Conservation (phyloP, 1,139 yeast genomes). For the Suhomyces ambrosiae region DNA sequence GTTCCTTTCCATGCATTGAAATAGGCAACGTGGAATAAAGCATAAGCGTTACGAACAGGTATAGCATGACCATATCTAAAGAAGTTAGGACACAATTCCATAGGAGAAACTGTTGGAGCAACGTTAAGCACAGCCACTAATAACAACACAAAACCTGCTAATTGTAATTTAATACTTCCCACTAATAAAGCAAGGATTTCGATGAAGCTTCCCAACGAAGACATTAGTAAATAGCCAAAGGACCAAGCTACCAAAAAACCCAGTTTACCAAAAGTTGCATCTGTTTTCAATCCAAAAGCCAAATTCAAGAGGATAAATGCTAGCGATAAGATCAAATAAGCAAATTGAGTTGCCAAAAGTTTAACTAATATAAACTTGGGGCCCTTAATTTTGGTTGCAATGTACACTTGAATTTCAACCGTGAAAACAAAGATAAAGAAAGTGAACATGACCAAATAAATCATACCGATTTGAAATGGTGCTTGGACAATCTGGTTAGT, state of each 20-base stretch:
- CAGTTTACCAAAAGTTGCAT: constrained; percentile 41
- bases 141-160: constrained; percentile 51
- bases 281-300: constrained; percentile 44
- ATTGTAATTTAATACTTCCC: constrained; percentile 39
- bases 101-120: constrained; percentile 51
- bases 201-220: constrained; percentile 54
- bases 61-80: constrained; percentile 55
- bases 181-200: constrained; percentile 45
- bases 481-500: constrained; percentile 29
- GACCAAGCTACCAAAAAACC: constrained; percentile 56
- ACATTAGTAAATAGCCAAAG: constrained; percentile 45
- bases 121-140: constrained; percentile 47
- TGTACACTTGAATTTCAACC: constrained; percentile 28
- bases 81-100: constrained; percentile 46
- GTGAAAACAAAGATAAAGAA: constrained; percentile 36
- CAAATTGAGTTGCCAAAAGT: constrained; percentile 41
- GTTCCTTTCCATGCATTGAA: constrained; percentile 48
- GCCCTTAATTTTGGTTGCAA: constrained; percentile 37
- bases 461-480: constrained; percentile 35
- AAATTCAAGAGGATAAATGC: constrained; percentile 44
- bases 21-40: constrained; percentile 47
- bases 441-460: constrained; percentile 34
- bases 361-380: constrained; percentile 42
- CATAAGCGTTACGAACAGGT: constrained; percentile 52
- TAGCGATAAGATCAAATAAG: constrained; percentile 45